Percentiles rank a stretch among this genome's conserved stretches.
Evolutionary conservation across 2,329 filamentous ascomycete genomes (phyloP).

Genomic region (Hypoxylon sp.): DNA sequence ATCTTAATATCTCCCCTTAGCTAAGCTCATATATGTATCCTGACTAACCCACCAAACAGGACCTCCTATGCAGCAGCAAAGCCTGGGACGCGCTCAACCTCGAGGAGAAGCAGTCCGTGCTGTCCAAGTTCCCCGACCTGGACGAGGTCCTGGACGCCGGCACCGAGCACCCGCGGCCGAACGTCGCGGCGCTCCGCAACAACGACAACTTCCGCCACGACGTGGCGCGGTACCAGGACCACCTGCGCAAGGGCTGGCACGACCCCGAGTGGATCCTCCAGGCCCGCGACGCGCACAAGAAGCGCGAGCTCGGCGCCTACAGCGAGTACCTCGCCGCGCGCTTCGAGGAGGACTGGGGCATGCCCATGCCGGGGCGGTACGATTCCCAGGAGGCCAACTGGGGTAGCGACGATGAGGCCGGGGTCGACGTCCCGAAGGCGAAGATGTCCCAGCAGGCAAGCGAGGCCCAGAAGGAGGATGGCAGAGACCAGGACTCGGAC

Average conservation of each 20-base stretch:
- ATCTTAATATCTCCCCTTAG: not conserved
- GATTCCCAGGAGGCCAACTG: not conserved
- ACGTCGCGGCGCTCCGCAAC: constrained; percentile 59
- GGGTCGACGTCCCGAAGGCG: not conserved
- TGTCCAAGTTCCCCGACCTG: constrained; percentile 55
- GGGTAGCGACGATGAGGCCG: not conserved
- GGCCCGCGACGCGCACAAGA: constrained; percentile 65
- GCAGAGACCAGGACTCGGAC: not conserved
- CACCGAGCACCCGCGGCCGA: constrained; percentile 55
- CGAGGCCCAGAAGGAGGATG: not conserved
- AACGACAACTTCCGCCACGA: constrained; percentile 63
- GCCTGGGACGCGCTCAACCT: constrained; percentile 55
- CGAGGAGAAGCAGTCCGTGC: constrained; percentile 52
- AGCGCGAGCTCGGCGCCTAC: constrained; percentile 63
- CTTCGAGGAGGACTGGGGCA: constrained; percentile 63
- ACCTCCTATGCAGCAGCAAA: constrained; percentile 53
- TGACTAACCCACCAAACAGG: constrained; percentile 42
- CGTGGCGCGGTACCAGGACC: constrained; percentile 60
- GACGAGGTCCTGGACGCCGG: constrained; percentile 54
- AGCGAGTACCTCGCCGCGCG: constrained; percentile 60
- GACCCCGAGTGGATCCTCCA: constrained; percentile 65
- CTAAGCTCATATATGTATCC: not conserved
- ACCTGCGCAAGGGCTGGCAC: constrained; percentile 62
- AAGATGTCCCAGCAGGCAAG: not conserved
- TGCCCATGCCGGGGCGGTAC: constrained; percentile 53